These are phyloP conservation scores for Endoconidiophora laricicola DNA, from an alignment of 2,329 filamentous ascomycete genomes.

Conservation along the genomic window DNA sequence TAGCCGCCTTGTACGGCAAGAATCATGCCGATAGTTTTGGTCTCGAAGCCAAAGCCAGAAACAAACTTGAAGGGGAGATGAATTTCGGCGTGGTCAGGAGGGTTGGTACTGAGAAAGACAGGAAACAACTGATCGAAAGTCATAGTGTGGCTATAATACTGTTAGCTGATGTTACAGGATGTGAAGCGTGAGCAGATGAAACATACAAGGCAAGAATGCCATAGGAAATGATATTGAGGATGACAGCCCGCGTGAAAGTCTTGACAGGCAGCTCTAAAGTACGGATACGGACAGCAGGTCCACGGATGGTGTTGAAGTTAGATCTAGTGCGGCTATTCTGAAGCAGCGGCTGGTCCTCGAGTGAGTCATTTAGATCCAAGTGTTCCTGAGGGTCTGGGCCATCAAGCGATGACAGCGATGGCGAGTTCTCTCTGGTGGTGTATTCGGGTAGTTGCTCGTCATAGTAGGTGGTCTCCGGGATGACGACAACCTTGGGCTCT, in stretches of 20 bases:
- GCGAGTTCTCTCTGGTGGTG: slow-evolving; percentile 40
- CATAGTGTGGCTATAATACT: slow-evolving; percentile 63
- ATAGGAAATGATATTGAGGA: slow-evolving; percentile 77
- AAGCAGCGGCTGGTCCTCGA: slow-evolving; percentile 7
- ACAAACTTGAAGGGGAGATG: slow-evolving; percentile 75
- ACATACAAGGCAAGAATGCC: slow-evolving; percentile 90
- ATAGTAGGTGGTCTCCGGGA: slow-evolving; percentile 17
- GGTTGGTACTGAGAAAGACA: slow-evolving; percentile 64
- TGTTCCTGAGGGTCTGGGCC: slow-evolving; percentile 21
- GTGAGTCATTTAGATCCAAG: slow-evolving; percentile 20
- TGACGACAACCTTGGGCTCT: not conserved
- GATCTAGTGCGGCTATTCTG: not conserved
- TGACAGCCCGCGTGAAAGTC: slow-evolving; percentile 69
- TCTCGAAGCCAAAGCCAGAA: slow-evolving; percentile 69
- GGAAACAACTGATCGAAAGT: slow-evolving; percentile 90
- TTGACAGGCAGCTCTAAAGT: slow-evolving; percentile 22
- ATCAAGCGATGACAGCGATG: slow-evolving; percentile 24
- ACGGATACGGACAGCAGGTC: not conserved
- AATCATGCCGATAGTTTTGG: slow-evolving; percentile 73
- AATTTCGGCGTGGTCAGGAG: slow-evolving; percentile 30
- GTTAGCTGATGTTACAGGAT: slow-evolving; percentile 12
- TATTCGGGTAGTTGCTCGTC: slow-evolving; percentile 55
- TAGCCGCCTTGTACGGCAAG: slow-evolving; percentile 79
- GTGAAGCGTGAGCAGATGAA: not conserved
- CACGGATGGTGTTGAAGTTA: not conserved